These are phyloP conservation scores for Backusella liffmaniae DNA, from an alignment of 192 early-diverging fungal genomes.

Conservation along the genomic window DNA sequence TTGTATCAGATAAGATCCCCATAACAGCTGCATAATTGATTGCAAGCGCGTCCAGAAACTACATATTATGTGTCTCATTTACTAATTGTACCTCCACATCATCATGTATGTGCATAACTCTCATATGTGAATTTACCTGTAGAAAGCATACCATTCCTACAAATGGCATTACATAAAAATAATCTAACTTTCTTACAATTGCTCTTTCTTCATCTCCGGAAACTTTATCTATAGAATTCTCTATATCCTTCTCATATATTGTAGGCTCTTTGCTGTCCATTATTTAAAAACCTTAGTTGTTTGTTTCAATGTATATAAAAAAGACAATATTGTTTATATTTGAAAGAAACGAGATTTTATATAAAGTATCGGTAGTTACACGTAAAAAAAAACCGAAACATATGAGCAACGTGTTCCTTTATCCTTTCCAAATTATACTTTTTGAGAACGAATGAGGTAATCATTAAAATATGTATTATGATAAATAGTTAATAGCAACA, in stretches of 20 bases:
- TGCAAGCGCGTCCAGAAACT: conserved; percentile 25
- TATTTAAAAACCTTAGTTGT: neutral
- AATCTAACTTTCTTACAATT: neutral
- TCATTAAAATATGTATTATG: too few relatives aligned
- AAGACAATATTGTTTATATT: too few relatives aligned
- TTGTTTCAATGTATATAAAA: too few relatives aligned
- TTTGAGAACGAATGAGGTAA: too few relatives aligned
- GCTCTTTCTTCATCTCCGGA: neutral
- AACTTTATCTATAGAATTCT: neutral
- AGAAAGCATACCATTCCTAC: neutral
- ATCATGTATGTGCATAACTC: too few relatives aligned
- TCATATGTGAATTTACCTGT: conserved; percentile 10
- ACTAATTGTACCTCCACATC: neutral
- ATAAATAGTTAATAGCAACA: too few relatives aligned
- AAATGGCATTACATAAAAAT: conserved; percentile 23
- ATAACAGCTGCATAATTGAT: conserved; percentile 20
- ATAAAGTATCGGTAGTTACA: too few relatives aligned
- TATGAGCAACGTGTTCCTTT: too few relatives aligned
- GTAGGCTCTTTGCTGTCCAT: neutral
- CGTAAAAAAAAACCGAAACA: too few relatives aligned
- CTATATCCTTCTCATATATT: neutral
- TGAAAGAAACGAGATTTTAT: too few relatives aligned
- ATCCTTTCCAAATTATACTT: too few relatives aligned
- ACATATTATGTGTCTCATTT: neutral
- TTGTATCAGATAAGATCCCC: conserved; percentile 1